Conservation (phyloP, 495 filamentous ascomycete genomes). For the Hyphodiscus hymeniophilus region DNA sequence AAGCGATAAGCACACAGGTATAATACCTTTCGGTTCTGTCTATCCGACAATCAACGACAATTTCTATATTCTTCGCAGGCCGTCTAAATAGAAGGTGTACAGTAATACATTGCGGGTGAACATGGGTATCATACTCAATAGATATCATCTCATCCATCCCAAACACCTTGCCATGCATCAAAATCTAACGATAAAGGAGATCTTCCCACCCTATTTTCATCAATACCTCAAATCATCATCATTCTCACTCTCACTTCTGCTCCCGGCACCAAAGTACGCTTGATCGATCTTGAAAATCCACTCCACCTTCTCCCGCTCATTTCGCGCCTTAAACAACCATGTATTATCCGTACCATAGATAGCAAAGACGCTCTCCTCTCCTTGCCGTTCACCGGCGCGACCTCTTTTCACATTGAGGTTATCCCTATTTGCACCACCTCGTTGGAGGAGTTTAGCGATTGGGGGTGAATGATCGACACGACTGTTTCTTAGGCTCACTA, state of each 20-base stretch:
- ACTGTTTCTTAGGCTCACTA: constrained; percentile 77
- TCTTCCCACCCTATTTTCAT: not conserved
- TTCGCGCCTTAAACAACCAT: constrained; percentile 84
- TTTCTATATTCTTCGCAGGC: no score
- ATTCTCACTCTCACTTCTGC: constrained; percentile 3
- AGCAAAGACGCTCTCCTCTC: constrained; percentile 57
- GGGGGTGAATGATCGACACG: constrained; percentile 84
- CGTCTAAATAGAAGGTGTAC: constrained; percentile 11
- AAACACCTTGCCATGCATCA: not conserved
- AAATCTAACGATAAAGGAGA: constrained; percentile 1
- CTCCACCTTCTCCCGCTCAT: constrained; percentile 82
- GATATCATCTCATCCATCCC: constrained; percentile 11
- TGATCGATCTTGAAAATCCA: constrained; percentile 83
- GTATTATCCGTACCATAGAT: constrained; percentile 90
- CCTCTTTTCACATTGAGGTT: constrained; percentile 23
- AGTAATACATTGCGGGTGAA: constrained; percentile 12
- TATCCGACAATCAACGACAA: no score
- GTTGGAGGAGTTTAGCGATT: constrained; percentile 65
- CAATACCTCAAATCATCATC: not conserved
- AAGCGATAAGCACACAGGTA: no score
- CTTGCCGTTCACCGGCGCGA: constrained; percentile 33
- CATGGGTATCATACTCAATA: constrained; percentile 23
- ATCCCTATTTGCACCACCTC: constrained; percentile 25
- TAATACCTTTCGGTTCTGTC: no score
- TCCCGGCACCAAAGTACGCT: constrained; percentile 26